Evolutionary conservation across 768 basidiomycete species (phyloP).

Genomic region (Tylopilus balloui): DNA sequence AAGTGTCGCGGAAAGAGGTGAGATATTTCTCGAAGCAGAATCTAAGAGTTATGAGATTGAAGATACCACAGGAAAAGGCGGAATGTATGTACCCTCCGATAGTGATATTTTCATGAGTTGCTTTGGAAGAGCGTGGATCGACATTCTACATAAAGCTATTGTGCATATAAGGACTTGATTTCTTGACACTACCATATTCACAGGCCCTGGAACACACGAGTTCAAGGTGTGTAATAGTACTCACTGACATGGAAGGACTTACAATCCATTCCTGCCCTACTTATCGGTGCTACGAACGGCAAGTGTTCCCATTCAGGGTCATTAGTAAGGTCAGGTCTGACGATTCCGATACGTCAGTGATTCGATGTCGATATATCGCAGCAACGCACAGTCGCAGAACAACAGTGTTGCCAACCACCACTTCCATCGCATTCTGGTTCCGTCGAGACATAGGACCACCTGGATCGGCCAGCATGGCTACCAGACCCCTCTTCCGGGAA

Average conservation of each 20-base stretch:
- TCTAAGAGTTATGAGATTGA: slow-evolving; percentile 26
- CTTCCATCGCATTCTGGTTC: slow-evolving; percentile 34
- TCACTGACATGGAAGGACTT: slow-evolving; percentile 18
- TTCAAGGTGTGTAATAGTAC: not conserved
- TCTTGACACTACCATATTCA: slow-evolving; percentile 52
- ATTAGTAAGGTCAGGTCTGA: slow-evolving; percentile 51
- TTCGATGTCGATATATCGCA: not conserved
- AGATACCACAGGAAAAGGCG: not conserved
- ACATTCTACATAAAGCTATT: slow-evolving; percentile 41
- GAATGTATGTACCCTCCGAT: slow-evolving; percentile 17
- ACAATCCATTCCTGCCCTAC: slow-evolving; percentile 49
- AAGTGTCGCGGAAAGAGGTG: slow-evolving; percentile 23
- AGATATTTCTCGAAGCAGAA: slow-evolving; percentile 25
- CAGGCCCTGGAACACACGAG: slow-evolving; percentile 44
- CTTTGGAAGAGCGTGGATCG: slow-evolving; percentile 45
- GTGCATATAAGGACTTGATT: slow-evolving; percentile 55
- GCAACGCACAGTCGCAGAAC: slow-evolving; percentile 50
- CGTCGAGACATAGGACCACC: slow-evolving; percentile 38
- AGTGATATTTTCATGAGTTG: slow-evolving; percentile 12
- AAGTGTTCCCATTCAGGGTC: slow-evolving; percentile 48
- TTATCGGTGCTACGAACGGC: slow-evolving; percentile 41
- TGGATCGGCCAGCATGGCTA: slow-evolving; percentile 46
- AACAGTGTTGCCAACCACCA: slow-evolving; percentile 43
- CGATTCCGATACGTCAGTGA: not conserved
- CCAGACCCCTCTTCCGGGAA: slow-evolving; percentile 34